phyloP scores from a whole-genome alignment of 768 basidiomycete species.

The Leccinum truebloodii region DNA sequence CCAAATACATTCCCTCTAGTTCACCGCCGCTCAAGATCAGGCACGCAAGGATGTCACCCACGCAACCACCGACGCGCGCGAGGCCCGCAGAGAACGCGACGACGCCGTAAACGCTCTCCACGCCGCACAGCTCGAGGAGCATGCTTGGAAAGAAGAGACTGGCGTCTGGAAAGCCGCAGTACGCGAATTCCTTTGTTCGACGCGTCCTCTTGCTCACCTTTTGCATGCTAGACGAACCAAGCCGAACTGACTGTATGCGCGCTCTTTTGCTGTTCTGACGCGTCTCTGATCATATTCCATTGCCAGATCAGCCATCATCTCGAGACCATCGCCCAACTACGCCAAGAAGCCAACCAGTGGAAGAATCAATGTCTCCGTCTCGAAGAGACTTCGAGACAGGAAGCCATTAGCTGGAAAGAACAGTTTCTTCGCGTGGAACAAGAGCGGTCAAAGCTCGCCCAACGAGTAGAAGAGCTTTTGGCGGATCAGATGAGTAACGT shows the following conservation, averaged over 20 bases:
- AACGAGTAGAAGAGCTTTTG: slow-evolving; percentile 59
- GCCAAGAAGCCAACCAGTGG: slow-evolving; percentile 68
- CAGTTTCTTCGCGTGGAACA: slow-evolving; percentile 75
- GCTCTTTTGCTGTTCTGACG: slow-evolving; percentile 1
- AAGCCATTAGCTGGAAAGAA: slow-evolving; percentile 75
- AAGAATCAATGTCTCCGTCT: slow-evolving; percentile 61
- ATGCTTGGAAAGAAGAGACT: slow-evolving; percentile 48
- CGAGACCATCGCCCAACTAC: slow-evolving; percentile 60
- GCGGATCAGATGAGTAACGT: slow-evolving; percentile 48
- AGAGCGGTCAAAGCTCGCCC: slow-evolving; percentile 59
- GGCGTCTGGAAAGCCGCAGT: slow-evolving; percentile 48
- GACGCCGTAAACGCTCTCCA: slow-evolving; percentile 49
- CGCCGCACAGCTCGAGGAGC: slow-evolving; percentile 44
- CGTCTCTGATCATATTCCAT: not conserved
- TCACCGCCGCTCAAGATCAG: slow-evolving; percentile 57
- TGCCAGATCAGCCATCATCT: slow-evolving; percentile 58
- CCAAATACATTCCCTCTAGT: slow-evolving; percentile 35
- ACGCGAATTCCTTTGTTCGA: slow-evolving; percentile 29
- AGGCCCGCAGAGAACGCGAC: slow-evolving; percentile 52
- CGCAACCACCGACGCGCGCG: slow-evolving; percentile 45
- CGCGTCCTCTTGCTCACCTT: slow-evolving; percentile 11
- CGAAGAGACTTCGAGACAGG: slow-evolving; percentile 46
- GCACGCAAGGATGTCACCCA: slow-evolving; percentile 54
- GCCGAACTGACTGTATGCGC: slow-evolving; percentile 53
- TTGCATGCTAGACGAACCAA: slow-evolving; percentile 46